A percentile compares a stretch with the other conserved stretches of the same genome.
Evolutionary conservation across 352 stramenopile genomes (phyloP).

Genomic region (Stramenopiles sp.): DNA sequence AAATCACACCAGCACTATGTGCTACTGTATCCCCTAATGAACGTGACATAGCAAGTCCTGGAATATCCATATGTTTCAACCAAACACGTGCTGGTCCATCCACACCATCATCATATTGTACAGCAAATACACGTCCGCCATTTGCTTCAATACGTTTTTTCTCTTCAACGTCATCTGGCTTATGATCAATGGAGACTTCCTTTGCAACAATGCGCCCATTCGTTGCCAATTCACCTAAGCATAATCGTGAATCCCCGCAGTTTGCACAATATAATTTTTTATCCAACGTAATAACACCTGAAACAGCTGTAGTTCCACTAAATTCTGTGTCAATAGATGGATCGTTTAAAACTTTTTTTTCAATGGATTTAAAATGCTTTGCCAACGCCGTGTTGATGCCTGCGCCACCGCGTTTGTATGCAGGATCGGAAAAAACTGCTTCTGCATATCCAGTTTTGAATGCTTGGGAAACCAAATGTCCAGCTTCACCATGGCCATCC

Average conservation of each 20-base stretch:
- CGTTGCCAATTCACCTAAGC: conserved; percentile 41
- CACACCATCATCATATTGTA: conserved; percentile 93
- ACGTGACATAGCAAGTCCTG: conserved; percentile 88
- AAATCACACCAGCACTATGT: conserved; percentile 80
- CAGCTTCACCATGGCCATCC: conserved; percentile 84
- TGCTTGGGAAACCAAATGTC: conserved; percentile 62
- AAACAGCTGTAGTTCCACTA: conserved; percentile 51
- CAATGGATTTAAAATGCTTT: conserved; percentile 42
- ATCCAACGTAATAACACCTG: conserved; percentile 40
- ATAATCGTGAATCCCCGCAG: conserved; percentile 85
- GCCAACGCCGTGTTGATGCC: conserved; percentile 33
- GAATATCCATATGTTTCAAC: conserved; percentile 91
- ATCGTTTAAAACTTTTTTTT: conserved; percentile 61
- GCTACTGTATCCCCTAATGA: conserved; percentile 86
- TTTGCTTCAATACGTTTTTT: conserved; percentile 75
- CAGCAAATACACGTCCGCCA: conserved; percentile 86
- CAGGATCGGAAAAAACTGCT: conserved; percentile 67
- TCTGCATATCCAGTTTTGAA: conserved; percentile 63
- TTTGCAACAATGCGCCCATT: conserved; percentile 29
- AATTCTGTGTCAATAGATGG: conserved; percentile 79
- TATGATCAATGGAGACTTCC: conserved; percentile 89
- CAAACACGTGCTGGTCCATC: conserved; percentile 91
- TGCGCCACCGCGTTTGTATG: conserved; percentile 29
- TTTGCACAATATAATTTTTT: conserved; percentile 76
- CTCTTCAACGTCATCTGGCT: conserved; percentile 79